Evolutionary conservation across 1,284 basidiomycete species (phyloP).

Genomic region (Apiotrichum gracile): DNA sequence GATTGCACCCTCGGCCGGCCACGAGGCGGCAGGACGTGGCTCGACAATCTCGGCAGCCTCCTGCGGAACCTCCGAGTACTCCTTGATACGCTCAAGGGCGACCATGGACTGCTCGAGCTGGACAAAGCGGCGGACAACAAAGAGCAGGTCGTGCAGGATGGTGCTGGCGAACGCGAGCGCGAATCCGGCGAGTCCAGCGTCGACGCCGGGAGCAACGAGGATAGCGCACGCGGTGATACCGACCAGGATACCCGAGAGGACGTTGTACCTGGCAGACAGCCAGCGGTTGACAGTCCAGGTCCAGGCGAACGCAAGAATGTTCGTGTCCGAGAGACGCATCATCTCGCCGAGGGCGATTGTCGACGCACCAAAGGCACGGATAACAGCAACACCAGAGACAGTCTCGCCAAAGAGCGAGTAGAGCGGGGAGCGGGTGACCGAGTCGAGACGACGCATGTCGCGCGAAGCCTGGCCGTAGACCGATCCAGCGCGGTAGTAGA

Average conservation of each 20-base stretch:
- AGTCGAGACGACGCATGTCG: constrained; percentile 82
- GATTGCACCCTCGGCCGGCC: constrained; percentile 73
- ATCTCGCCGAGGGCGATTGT: constrained; percentile 81
- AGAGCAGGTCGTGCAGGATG: constrained; percentile 64
- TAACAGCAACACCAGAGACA: constrained; percentile 71
- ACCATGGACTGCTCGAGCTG: constrained; percentile 91
- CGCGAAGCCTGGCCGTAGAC: constrained; percentile 81
- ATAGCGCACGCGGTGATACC: constrained; percentile 65
- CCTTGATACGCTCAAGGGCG: constrained; percentile 73
- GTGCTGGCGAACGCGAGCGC: constrained; percentile 73
- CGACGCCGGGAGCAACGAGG: constrained; percentile 63
- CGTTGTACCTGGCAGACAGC: constrained; percentile 62
- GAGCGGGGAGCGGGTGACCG: constrained; percentile 80
- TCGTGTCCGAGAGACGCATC: constrained; percentile 77
- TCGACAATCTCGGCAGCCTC: constrained; percentile 78
- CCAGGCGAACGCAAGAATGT: constrained; percentile 73
- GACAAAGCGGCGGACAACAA: constrained; percentile 60
- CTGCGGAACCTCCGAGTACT: constrained; percentile 68
- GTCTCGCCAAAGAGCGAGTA: constrained; percentile 90
- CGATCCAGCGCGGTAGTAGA: constrained; percentile 54
- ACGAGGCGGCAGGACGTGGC: constrained; percentile 71
- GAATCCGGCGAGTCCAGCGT: constrained; percentile 72
- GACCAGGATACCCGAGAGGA: constrained; percentile 66
- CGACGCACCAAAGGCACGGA: constrained; percentile 70
- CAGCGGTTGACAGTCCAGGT: constrained; percentile 58